phyloP scores from a whole-genome alignment of 2,329 filamentous ascomycete genomes.

The Xylaria hypoxylon region DNA sequence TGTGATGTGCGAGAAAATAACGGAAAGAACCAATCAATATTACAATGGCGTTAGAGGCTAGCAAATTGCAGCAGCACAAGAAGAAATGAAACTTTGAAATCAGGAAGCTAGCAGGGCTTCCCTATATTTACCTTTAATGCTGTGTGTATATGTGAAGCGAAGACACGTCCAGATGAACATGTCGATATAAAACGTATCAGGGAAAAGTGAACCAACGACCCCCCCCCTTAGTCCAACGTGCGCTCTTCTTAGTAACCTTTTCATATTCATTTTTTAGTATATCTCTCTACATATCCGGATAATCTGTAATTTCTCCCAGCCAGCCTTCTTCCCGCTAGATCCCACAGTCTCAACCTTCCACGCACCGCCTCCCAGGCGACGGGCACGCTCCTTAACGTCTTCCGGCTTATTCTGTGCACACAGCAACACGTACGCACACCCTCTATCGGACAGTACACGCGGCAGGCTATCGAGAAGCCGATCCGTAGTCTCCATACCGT shows the following conservation, averaged over 20 bases:
- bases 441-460: slow-evolving; percentile 69
- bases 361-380: slow-evolving; percentile 60
- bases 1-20: slow-evolving; percentile 32
- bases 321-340: slow-evolving; percentile 85
- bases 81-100: slow-evolving; percentile 38
- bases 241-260: background rate
- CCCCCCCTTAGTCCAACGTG: background rate
- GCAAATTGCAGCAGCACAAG: slow-evolving; percentile 36
- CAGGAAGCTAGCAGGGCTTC: slow-evolving; percentile 46
- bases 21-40: slow-evolving; percentile 35
- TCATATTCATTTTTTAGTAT: slow-evolving; percentile 22
- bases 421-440: slow-evolving; percentile 89
- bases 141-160: slow-evolving; percentile 11
- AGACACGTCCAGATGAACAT: background rate
- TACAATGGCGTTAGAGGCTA: slow-evolving; percentile 49
- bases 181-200: slow-evolving; percentile 16
- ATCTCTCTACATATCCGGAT: slow-evolving; percentile 80
- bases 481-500: slow-evolving; percentile 95
- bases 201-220: slow-evolving; percentile 6
- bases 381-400: slow-evolving; percentile 73
- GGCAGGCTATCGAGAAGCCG: slow-evolving; percentile 79
- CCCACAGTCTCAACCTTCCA: slow-evolving; percentile 86
- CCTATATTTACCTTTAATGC: slow-evolving; percentile 25
- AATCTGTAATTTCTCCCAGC: slow-evolving; percentile 94
- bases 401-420: slow-evolving; percentile 91